Conservation (phyloP, 1,139 yeast species). For the Geotrichum phurueaensis region DNA sequence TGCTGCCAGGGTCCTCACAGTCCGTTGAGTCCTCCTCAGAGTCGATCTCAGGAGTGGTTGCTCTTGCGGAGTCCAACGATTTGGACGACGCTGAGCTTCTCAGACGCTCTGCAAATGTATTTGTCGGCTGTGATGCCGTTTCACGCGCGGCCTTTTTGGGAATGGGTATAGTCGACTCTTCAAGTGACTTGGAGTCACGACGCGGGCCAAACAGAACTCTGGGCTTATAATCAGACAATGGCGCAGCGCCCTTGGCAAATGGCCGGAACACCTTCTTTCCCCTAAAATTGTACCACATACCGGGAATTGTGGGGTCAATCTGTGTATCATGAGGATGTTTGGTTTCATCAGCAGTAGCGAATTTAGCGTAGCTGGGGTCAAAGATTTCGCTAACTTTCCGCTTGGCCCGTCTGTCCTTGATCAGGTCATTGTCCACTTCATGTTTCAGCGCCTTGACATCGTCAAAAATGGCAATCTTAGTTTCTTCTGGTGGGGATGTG, state of each 20-base stretch:
- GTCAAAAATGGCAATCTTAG: constrained; percentile 21
- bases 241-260: constrained; percentile 26
- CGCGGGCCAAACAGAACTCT: constrained; percentile 23
- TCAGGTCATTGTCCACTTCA: constrained; percentile 21
- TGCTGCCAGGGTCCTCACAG: constrained; percentile 2
- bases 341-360: neutral
- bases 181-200: constrained; percentile 13
- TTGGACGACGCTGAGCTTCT: constrained; percentile 5
- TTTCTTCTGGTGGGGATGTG: constrained; percentile 1
- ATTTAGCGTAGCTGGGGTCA: neutral
- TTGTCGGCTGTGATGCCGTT: constrained; percentile 1
- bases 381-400: constrained; percentile 1
- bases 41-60: constrained; percentile 13
- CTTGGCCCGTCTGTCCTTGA: neutral
- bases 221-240: constrained; percentile 23
- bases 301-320: constrained; percentile 26
- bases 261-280: constrained; percentile 38
- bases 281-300: constrained; percentile 39
- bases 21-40: constrained; percentile 13
- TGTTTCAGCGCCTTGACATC: constrained; percentile 24
- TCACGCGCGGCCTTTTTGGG: neutral
- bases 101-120: constrained; percentile 2
- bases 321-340: constrained; percentile 25
- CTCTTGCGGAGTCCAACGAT: neutral
- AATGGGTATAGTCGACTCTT: constrained; percentile 11